Evolutionary conservation across 1,284 basidiomycete species (phyloP).

Genomic region (Apiotrichum porosum): DNA sequence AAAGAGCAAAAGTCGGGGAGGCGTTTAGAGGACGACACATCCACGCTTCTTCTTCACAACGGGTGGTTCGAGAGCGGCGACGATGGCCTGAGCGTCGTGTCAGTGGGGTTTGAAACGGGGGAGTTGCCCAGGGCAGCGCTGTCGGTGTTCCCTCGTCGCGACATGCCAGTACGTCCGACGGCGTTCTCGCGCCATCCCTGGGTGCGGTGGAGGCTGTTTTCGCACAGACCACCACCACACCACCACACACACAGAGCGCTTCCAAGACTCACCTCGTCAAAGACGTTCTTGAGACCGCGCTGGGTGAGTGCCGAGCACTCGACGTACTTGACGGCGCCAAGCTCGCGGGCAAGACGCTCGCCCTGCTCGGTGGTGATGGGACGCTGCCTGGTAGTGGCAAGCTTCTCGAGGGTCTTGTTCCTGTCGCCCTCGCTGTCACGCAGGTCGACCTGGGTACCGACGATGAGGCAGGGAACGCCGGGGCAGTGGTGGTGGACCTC

Average conservation of each 20-base stretch:
- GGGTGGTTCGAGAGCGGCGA: conserved; percentile 95
- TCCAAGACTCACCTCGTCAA: conserved; percentile 77
- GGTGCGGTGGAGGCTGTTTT: too few species aligned
- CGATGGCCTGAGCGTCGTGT: conserved; percentile 80
- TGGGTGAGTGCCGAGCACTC: conserved; percentile 99
- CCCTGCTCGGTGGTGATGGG: conserved; percentile 85
- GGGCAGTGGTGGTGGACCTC: conserved; percentile 99
- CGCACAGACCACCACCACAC: too few species aligned
- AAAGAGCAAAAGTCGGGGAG: not conserved
- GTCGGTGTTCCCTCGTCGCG: too few species aligned
- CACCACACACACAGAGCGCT: not conserved
- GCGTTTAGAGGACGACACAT: conserved; percentile 70
- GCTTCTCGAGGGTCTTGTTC: conserved; percentile 97
- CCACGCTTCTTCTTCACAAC: conserved; percentile 70
- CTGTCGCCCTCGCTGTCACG: conserved; percentile 87
- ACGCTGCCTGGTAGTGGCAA: conserved; percentile 90
- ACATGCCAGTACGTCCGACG: too few species aligned
- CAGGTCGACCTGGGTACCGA: conserved; percentile 97
- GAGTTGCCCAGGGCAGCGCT: too few species aligned
- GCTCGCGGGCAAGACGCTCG: conserved; percentile 86
- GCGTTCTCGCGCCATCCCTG: too few species aligned
- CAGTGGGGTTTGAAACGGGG: too few species aligned
- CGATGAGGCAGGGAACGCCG: conserved; percentile 98
- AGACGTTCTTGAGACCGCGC: conserved; percentile 99
- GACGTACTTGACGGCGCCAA: conserved; percentile 98